Conservation (phyloP, 83 land plant species). For the Thuja plicata region DNA sequence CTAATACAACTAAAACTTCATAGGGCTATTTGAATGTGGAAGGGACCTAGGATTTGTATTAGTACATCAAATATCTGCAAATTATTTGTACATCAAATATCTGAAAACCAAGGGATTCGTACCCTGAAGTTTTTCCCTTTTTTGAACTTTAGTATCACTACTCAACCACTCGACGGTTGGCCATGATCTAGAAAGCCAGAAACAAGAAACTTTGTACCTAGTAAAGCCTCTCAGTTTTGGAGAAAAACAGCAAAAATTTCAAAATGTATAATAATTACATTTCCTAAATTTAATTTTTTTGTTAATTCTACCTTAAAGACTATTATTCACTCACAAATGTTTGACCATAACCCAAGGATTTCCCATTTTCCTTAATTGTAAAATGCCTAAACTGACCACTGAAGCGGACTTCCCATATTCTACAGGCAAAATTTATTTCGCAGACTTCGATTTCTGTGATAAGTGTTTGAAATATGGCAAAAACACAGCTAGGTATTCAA, state of each 20-base stretch:
- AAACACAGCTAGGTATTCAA: not conserved
- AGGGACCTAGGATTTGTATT: not conserved
- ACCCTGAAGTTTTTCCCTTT: not conserved
- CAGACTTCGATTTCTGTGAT: not conserved
- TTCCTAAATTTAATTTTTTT: no score
- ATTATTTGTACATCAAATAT: not conserved
- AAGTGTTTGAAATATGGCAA: not conserved
- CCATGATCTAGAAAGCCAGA: not conserved
- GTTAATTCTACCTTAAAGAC: no score
- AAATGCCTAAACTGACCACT: not conserved
- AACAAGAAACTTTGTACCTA: not conserved
- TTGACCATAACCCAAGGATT: not conserved
- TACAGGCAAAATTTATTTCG: not conserved
- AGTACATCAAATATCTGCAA: not conserved
- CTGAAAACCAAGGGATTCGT: not conserved
- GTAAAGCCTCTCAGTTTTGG: not conserved
- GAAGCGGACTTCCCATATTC: not conserved
- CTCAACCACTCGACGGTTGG: not conserved
- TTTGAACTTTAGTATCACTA: not conserved
- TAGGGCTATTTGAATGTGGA: not conserved
- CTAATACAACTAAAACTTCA: not conserved
- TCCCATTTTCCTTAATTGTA: not conserved
- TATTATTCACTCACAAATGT: not conserved
- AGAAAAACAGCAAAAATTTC: not conserved
- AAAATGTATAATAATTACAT: not conserved